These are phyloP conservation scores for Juglanconis juglandina DNA, from an alignment of 2,329 filamentous ascomycete species.

Conservation along the genomic window DNA sequence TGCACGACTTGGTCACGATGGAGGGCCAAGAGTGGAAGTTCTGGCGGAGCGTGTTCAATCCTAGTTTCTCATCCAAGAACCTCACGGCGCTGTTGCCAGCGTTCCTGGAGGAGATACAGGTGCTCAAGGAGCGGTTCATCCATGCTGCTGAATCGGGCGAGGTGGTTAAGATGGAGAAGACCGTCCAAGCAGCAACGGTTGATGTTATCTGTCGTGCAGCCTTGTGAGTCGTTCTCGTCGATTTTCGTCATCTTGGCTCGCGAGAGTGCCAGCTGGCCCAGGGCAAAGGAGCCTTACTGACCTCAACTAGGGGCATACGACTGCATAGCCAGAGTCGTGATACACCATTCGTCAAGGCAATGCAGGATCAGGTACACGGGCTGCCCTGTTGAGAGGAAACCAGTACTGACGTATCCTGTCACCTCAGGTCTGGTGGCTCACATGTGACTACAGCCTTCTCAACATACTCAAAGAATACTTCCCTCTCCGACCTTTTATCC, in stretches of 20 bases:
- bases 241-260: not conserved
- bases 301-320: not conserved
- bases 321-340: not conserved
- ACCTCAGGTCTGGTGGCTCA: constrained; percentile 15
- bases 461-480: constrained; percentile 14
- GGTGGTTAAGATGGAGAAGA: constrained; percentile 8
- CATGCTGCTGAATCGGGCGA: not conserved
- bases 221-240: constrained; percentile 22
- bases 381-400: not conserved
- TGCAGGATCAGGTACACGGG: not conserved
- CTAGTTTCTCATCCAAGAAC: constrained; percentile 27
- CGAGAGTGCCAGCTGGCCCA: not conserved
- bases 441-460: constrained; percentile 5
- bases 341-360: not conserved
- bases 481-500: constrained; percentile 21
- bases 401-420: not conserved
- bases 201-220: constrained; percentile 27
- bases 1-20: constrained; percentile 5
- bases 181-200: constrained; percentile 6
- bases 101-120: constrained; percentile 17
- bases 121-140: constrained; percentile 8
- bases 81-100: constrained; percentile 31
- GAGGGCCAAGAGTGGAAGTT: constrained; percentile 12
- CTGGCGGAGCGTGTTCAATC: constrained; percentile 14
- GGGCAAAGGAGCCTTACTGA: too few species aligned